These are phyloP conservation scores for Tolypocladium capitatum DNA, from an alignment of 2,329 filamentous ascomycete genomes.

Conservation along the genomic window DNA sequence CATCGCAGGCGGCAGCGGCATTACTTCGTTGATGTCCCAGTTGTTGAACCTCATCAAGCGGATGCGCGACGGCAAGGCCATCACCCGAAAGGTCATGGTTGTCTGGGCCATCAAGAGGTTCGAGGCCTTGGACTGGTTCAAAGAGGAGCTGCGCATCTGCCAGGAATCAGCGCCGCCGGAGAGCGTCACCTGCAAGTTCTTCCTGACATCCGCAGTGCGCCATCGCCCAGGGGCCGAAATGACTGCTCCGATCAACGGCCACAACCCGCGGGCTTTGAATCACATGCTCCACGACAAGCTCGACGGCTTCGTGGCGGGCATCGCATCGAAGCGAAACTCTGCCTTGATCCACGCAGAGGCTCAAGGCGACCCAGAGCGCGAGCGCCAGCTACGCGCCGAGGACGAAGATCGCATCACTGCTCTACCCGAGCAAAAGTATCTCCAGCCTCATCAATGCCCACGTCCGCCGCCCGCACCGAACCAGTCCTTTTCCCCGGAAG, in stretches of 20 bases:
- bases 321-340: conserved; percentile 77
- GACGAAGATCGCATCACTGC: conserved; percentile 77
- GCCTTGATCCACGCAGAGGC: conserved; percentile 73
- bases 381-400: conserved; percentile 66
- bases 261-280: conserved; percentile 45
- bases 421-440: conserved; percentile 55
- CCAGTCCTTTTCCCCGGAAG: not conserved
- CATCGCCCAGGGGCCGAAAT: conserved; percentile 21
- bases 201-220: conserved; percentile 59
- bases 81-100: conserved; percentile 79
- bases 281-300: conserved; percentile 74
- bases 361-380: conserved; percentile 62
- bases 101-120: conserved; percentile 89
- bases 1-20: conserved; percentile 86
- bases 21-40: conserved; percentile 86
- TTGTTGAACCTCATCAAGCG: conserved; percentile 88
- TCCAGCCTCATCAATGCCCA: conserved; percentile 36
- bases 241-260: conserved; percentile 29
- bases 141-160: conserved; percentile 85
- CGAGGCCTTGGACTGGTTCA: conserved; percentile 96
- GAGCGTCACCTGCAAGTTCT: conserved; percentile 87
- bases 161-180: conserved; percentile 79
- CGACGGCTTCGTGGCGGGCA: conserved; percentile 75
- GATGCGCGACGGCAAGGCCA: conserved; percentile 88
- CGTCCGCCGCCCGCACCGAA: conserved; percentile 11